Evolutionary conservation across 2,329 filamentous ascomycete species (phyloP), one percentile per base, ranked within the genome.

Genomic region (Aureobasidium vineae): DNA sequence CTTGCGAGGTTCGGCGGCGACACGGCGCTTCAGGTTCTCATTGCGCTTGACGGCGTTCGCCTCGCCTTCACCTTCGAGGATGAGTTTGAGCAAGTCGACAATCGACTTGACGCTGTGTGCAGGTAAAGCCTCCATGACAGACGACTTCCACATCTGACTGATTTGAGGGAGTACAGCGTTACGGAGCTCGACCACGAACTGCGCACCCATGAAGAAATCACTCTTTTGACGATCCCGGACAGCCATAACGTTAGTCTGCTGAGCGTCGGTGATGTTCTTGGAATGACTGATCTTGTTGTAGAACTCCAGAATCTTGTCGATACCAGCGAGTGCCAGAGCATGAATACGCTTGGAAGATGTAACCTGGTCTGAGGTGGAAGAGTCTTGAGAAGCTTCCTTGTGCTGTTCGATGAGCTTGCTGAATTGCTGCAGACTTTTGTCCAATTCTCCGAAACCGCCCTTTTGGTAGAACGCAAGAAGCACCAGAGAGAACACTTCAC

Each of bases 141-240:
- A 82, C 0, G 92, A 96, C 70, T 91, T 88, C 96, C 95, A 99
- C 33, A 98, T 84, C 54, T 88, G 84, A 66, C 85, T 85, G 47
- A 95, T 84, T 53, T 89, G 86, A 0, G 92, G 91, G 16, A 97
- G 79, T 31, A 97, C 86, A 31, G 88, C 86, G 78, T 90, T 87
- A 49, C 95, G 89, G 49, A 98, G 79, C 75, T 98, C 94, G 6
- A 98, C 87, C 16, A 97, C 81, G 65, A 98, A 90, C 72, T 97
- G 94, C 1, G 86, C 82, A 16, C 87, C 84, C 11, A 83, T 79
- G 75, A 90, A 91, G 71, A 83, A 86, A 71, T 89, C 86, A 11
- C 83, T 77, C 33, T 82, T 80, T 5, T 83, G 81, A 41, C 83
- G 78, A 57, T 88, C 85, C 52, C 83, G 80, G 11, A 87, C 84